Conservation (phyloP, 2,329 filamentous ascomycete species). For the Paraconiothyrium sp. region DNA sequence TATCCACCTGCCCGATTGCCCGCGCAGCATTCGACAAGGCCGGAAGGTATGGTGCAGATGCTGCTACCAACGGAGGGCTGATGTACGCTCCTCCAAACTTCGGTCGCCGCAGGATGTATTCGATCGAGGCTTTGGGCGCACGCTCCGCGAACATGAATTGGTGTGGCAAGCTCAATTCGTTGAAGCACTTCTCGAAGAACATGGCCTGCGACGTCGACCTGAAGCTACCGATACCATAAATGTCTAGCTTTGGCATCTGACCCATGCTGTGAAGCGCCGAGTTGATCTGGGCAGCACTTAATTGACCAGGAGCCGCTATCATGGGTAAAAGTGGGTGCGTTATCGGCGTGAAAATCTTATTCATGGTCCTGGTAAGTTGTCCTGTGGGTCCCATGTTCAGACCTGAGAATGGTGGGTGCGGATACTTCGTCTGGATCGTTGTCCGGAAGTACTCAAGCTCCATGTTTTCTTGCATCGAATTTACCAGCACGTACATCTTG, state of each 20-base stretch:
- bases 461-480: conserved; percentile 85
- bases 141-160: conserved; percentile 79
- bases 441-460: conserved; percentile 90
- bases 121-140: conserved; percentile 72
- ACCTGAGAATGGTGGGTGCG: conserved; percentile 79
- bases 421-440: conserved; percentile 73
- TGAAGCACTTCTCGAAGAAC: conserved; percentile 77
- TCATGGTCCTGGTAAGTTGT: conserved; percentile 83
- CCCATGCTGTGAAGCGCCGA: conserved; percentile 79
- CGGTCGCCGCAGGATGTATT: conserved; percentile 75
- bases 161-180: conserved; percentile 80
- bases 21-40: conserved; percentile 78
- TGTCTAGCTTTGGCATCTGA: conserved; percentile 79
- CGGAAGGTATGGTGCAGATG: conserved; percentile 66
- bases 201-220: conserved; percentile 79
- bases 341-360: conserved; percentile 87
- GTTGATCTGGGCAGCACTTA: conserved; percentile 88
- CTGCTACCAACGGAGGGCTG: conserved; percentile 72
- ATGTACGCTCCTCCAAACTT: conserved; percentile 85
- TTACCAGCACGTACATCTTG: conserved; percentile 89
- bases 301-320: conserved; percentile 84
- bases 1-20: conserved; percentile 83
- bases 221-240: conserved; percentile 81
- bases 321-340: conserved; percentile 85
- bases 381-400: conserved; percentile 90